Percentiles rank a stretch among this genome's conserved stretches.
Evolutionary conservation across 2,329 filamentous ascomycete species (phyloP).

Genomic region (Cephalotrichum gorgonifer): DNA sequence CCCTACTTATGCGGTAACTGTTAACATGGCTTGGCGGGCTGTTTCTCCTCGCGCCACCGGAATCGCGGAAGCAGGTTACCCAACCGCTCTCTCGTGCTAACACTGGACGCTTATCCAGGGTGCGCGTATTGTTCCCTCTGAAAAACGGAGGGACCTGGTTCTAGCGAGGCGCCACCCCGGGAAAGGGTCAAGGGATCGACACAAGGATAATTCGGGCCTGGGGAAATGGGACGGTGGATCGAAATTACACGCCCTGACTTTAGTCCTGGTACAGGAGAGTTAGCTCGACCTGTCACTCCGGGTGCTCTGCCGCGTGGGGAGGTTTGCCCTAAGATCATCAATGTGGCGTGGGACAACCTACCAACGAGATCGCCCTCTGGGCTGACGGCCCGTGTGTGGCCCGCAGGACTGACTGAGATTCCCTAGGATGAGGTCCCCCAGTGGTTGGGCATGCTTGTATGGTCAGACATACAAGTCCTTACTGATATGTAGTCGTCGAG

Average conservation of each 20-base stretch:
- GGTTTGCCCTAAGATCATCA: background rate
- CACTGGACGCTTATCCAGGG: too few relatives aligned
- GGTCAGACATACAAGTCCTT: too few relatives aligned
- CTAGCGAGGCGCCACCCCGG: background rate
- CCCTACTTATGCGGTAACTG: too few relatives aligned
- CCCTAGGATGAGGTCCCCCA: too few relatives aligned
- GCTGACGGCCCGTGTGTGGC: background rate
- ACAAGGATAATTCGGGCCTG: background rate
- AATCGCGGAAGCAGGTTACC: too few relatives aligned
- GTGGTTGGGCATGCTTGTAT: too few relatives aligned
- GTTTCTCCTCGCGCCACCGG: too few relatives aligned
- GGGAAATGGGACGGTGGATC: background rate
- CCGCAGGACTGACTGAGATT: background rate
- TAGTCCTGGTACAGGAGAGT: background rate
- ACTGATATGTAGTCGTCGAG: too few relatives aligned
- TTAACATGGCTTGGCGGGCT: too few relatives aligned
- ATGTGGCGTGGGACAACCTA: background rate
- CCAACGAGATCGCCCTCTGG: background rate
- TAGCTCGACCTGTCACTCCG: background rate
- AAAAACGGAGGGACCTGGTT: background rate
- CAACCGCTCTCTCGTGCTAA: too few relatives aligned
- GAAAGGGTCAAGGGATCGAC: background rate
- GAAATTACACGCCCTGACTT: too few relatives aligned
- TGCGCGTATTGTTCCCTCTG: background rate
- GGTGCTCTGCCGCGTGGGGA: background rate